Percentiles rank a stretch among this genome's conserved stretches.
Conservation (phyloP, 768 basidiomycete species). For the Rhodotorula toruloides region DNA sequence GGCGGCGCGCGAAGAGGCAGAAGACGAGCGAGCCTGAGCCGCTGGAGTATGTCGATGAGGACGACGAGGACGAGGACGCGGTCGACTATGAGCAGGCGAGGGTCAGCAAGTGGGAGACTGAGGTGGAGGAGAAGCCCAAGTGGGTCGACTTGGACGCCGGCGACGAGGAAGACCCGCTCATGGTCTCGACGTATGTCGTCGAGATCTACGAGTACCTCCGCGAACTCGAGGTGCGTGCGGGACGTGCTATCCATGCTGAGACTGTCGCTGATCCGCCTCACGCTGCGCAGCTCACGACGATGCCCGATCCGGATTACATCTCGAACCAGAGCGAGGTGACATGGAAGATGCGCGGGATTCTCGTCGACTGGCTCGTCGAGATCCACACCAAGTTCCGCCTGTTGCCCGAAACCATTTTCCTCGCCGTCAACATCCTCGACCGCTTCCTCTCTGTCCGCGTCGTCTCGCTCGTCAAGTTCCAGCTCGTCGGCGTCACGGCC, state of each 20-base stretch:
- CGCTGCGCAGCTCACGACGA: constrained; percentile 58
- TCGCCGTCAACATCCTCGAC: constrained; percentile 75
- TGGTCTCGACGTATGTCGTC: constrained; percentile 92
- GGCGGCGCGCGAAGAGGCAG: constrained; percentile 39
- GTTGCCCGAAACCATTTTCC: constrained; percentile 83
- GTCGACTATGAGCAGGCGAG: constrained; percentile 47
- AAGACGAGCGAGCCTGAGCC: constrained; percentile 26
- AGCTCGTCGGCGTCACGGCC: constrained; percentile 81
- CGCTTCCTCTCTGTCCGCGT: constrained; percentile 64
- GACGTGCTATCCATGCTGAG: neutral
- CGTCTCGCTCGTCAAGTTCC: constrained; percentile 75
- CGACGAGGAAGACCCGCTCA: constrained; percentile 85
- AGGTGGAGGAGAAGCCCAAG: constrained; percentile 47
- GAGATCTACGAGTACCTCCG: constrained; percentile 93
- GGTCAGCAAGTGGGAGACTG: constrained; percentile 40
- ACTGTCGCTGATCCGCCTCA: neutral
- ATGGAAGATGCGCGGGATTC: constrained; percentile 82
- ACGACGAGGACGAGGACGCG: constrained; percentile 41
- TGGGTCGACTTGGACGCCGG: constrained; percentile 93
- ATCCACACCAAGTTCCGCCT: constrained; percentile 81
- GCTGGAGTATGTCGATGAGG: constrained; percentile 45
- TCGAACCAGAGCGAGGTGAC: constrained; percentile 67
- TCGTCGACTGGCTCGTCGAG: constrained; percentile 90
- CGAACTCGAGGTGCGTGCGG: constrained; percentile 63
- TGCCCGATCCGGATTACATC: constrained; percentile 84